Evolutionary conservation across 1,284 basidiomycete species (phyloP).

Genomic region (Trichosporon coremiiforme): DNA sequence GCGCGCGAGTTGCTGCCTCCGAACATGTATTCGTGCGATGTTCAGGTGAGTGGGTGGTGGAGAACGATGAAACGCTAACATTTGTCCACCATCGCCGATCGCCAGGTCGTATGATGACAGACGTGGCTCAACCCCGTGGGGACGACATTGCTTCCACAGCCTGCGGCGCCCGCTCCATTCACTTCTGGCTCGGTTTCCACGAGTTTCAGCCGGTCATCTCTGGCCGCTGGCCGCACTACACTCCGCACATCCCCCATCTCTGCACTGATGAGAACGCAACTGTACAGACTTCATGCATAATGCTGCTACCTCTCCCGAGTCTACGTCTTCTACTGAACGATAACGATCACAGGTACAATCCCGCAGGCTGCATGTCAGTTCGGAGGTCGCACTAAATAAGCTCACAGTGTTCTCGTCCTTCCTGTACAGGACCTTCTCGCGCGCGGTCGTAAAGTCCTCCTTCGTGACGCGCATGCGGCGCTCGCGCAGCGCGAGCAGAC

Average conservation of each 20-base stretch:
- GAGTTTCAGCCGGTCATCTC: neutral
- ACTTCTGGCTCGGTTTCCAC: constrained; percentile 6
- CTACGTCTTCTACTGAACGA: constrained; percentile 7
- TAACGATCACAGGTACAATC: constrained; percentile 47
- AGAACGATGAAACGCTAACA: neutral
- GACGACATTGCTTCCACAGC: neutral
- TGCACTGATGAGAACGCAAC: neutral
- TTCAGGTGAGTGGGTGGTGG: neutral
- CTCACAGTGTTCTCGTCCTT: constrained; percentile 83
- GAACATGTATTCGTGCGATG: constrained; percentile 39
- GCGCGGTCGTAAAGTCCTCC: constrained; percentile 78
- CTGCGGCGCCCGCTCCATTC: no score
- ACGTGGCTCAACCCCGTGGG: constrained; percentile 20
- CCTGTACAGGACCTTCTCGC: constrained; percentile 88
- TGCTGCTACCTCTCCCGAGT: constrained; percentile 20
- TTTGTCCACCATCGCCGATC: neutral
- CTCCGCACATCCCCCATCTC: neutral
- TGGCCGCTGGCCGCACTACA: neutral
- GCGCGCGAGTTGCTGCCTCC: constrained; percentile 44
- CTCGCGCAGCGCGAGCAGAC: constrained; percentile 89
- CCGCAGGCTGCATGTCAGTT: constrained; percentile 39
- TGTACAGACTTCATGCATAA: constrained; percentile 25
- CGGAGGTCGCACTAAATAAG: neutral
- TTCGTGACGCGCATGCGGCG: constrained; percentile 96
- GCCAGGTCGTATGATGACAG: constrained; percentile 2